phyloP scores from a whole-genome alignment of 257 asterid genomes.

The Coffea eugenioides region DNA sequence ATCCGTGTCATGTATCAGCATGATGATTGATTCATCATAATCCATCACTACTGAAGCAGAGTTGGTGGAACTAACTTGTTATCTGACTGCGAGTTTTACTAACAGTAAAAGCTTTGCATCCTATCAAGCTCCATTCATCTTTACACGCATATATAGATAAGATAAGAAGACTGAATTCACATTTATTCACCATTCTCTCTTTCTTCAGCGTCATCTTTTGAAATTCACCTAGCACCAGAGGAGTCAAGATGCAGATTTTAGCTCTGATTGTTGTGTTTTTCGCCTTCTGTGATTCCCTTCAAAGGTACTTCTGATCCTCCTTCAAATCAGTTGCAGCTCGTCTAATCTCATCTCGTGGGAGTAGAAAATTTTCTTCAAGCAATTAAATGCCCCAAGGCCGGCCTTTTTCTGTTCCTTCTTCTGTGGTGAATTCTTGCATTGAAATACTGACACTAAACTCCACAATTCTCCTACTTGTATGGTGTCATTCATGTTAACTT shows the following conservation, averaged over 20 bases:
- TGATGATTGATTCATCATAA: background rate
- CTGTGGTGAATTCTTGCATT: conserved; percentile 1
- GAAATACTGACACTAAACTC: background rate
- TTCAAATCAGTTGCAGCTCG: background rate
- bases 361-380: background rate
- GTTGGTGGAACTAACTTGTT: background rate
- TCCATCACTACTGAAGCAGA: too few relatives aligned
- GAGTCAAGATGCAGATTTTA: conserved; percentile 3
- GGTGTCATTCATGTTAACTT: background rate
- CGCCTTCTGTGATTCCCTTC: background rate
- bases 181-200: background rate
- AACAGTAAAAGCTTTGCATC: background rate
- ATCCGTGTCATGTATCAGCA: background rate
- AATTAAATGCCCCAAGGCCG: background rate
- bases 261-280: background rate
- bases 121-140: background rate
- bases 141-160: background rate
- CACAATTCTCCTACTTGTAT: background rate
- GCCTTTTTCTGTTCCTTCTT: background rate
- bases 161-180: background rate
- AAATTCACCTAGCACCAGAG: background rate
- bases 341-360: background rate
- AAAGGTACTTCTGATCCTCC: conserved; percentile 15
- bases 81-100: background rate
- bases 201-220: background rate